A percentile compares a stretch with the other conserved stretches of the same genome.
phyloP scores from a whole-genome alignment of 2,329 filamentous ascomycete genomes.

The Fusarium sublunatum region DNA sequence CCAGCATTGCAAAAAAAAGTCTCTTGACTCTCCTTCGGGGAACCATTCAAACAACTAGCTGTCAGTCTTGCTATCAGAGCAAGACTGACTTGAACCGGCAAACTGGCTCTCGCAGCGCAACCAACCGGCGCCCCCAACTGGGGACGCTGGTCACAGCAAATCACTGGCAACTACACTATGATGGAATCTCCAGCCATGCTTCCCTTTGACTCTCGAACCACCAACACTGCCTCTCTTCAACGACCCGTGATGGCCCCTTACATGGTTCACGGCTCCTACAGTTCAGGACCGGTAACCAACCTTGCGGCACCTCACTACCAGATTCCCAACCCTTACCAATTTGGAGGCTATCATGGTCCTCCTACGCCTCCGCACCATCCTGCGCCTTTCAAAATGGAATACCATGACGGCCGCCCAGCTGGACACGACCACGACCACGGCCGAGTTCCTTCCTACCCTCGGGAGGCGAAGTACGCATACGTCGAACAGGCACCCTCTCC shows the following conservation, averaged over 20 bases:
- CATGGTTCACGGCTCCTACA: slow-evolving; percentile 59
- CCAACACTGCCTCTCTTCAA: slow-evolving; percentile 54
- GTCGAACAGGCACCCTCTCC: slow-evolving; percentile 51
- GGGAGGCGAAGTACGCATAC: slow-evolving; percentile 47
- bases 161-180: slow-evolving; percentile 60
- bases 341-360: slow-evolving; percentile 56
- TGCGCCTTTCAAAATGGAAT: slow-evolving; percentile 51
- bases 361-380: slow-evolving; percentile 49
- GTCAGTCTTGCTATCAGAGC: slow-evolving; percentile 43
- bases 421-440: slow-evolving; percentile 40
- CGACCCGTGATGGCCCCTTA: slow-evolving; percentile 60
- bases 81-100: slow-evolving; percentile 41
- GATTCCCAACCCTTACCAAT: slow-evolving; percentile 57
- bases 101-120: slow-evolving; percentile 62
- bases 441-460: slow-evolving; percentile 42
- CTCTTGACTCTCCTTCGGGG: slow-evolving; percentile 11
- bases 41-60: slow-evolving; percentile 8
- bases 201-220: slow-evolving; percentile 60
- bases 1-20: slow-evolving; percentile 14
- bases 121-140: slow-evolving; percentile 60
- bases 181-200: slow-evolving; percentile 61
- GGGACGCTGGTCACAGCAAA: slow-evolving; percentile 66
- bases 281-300: slow-evolving; percentile 55
- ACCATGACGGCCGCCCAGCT: slow-evolving; percentile 48
- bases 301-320: slow-evolving; percentile 58